Conservation (phyloP, 179 eudicot species). For the Nepenthes alata region DNA sequence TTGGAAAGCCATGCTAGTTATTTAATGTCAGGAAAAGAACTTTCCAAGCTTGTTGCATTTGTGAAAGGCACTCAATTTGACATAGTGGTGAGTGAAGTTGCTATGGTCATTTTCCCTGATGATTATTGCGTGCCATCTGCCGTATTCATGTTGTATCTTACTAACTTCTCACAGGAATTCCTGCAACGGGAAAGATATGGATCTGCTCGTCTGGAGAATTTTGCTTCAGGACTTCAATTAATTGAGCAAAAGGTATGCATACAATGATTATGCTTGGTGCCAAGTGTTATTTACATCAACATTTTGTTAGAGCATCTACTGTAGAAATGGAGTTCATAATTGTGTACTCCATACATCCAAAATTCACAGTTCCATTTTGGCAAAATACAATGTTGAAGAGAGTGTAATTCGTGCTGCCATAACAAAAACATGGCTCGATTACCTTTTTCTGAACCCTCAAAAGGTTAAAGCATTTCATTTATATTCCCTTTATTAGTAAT, state of each 20-base stretch:
- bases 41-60: conserved; percentile 92
- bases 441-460: no score
- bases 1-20: conserved; percentile 93
- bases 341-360: no score
- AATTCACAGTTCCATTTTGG: no score
- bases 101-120: background rate
- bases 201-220: conserved; percentile 89
- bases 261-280: conserved; percentile 5
- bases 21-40: conserved; percentile 92
- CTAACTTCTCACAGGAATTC: conserved; percentile 50
- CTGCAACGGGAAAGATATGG: conserved; percentile 88
- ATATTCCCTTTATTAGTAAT: no score
- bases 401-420: no score
- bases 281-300: background rate
- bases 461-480: no score
- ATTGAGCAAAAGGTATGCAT: conserved; percentile 78
- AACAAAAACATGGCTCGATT: no score
- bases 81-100: conserved; percentile 50
- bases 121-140: conserved; percentile 1
- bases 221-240: conserved; percentile 91
- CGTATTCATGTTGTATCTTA: background rate
- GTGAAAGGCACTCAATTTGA: conserved; percentile 97
- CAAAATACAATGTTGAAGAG: no score
- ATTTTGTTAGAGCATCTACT: no score
- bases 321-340: no score